Evolutionary conservation across 148 eudicot genomes (phyloP).

Genomic region (Heliamphora exappendiculata): DNA sequence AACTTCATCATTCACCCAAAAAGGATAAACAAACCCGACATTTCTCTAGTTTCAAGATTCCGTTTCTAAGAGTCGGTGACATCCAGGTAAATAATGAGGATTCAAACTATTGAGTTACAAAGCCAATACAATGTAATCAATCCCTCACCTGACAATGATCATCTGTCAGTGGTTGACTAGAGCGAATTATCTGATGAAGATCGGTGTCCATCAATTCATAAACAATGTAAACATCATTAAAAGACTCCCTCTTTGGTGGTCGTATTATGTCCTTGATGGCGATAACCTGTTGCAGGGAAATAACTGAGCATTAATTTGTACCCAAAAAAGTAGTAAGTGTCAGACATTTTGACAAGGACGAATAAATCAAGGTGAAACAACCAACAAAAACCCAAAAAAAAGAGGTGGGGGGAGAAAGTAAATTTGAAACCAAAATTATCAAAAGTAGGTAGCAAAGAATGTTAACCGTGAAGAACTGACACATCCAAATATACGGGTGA

Average conservation of each 20-base stretch:
- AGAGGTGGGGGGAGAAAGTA: neutral
- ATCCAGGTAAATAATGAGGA: neutral
- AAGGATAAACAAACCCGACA: neutral
- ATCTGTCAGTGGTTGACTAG: conserved; percentile 50
- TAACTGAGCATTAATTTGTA: neutral
- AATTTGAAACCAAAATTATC: neutral
- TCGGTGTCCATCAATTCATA: conserved; percentile 82
- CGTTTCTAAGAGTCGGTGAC: neutral
- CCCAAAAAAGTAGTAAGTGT: neutral
- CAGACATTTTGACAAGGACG: neutral
- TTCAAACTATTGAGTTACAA: neutral
- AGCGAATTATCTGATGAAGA: conserved; percentile 68
- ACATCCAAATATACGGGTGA: neutral
- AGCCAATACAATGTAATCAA: neutral
- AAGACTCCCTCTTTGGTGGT: conserved; percentile 54
- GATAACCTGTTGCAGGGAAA: conserved; percentile 34
- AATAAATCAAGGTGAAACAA: neutral
- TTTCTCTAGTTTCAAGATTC: neutral
- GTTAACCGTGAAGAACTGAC: neutral
- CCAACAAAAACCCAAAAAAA: neutral
- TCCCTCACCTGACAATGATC: conserved; percentile 56
- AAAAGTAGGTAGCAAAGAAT: neutral
- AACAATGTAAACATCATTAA: conserved; percentile 67
- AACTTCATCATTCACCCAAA: neutral
- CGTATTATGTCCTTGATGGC: conserved; percentile 61